Base-by-base conservation (phyloP, 1,284 basidiomycete genomes). In the Puccinia horiana region DNA sequence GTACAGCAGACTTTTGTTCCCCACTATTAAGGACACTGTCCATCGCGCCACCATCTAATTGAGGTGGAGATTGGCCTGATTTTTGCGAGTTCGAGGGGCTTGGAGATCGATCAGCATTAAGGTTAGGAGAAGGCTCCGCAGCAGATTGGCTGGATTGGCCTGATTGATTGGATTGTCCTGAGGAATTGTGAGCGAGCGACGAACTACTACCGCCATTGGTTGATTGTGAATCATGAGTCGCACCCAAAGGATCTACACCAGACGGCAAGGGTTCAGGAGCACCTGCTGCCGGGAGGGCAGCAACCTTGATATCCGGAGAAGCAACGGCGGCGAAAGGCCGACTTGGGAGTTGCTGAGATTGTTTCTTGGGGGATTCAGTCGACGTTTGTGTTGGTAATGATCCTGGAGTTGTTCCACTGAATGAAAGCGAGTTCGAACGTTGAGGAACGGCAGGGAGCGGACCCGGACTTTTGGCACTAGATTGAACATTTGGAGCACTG, bases 251-350 rank as follows among this genome's bases (percentile, higher is more conserved):
- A 49, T 69, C 83, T 47, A 54, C 61, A 23, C 65, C 74, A 29
- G 81, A 76, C 12, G 73, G 74, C 3, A 32, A 56, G 5, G 65
- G 14, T 44, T 52, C 72, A 20, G 56, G 32, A 40, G 40, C 61
- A 35, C 47, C 35, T 12, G 70, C 54, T 47, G 40, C 54, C 35
- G 75, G 78, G 23, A 73, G 70, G 90, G 89, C 72, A 91, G 91
- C 65, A 87, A 87, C 77, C 87, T 84, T 76, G 87, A 78, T 56
- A 35, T 82, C 84, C 72, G 88, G 84, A 42, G 86, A 85, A 83
- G 89, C 87, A 65, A 88, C 86, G 72, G 87, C 84, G 70, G 89
- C 87, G 47, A 84, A 69, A 52, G 88, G 85, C 76, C 88, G 83
- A 77, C 87, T 47, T 3, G 83, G 86, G 20, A 61, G 89, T 86